These are phyloP conservation scores for Crithidia expoeki DNA, from an alignment of 208 protist genomes.

Conservation along the genomic window DNA sequence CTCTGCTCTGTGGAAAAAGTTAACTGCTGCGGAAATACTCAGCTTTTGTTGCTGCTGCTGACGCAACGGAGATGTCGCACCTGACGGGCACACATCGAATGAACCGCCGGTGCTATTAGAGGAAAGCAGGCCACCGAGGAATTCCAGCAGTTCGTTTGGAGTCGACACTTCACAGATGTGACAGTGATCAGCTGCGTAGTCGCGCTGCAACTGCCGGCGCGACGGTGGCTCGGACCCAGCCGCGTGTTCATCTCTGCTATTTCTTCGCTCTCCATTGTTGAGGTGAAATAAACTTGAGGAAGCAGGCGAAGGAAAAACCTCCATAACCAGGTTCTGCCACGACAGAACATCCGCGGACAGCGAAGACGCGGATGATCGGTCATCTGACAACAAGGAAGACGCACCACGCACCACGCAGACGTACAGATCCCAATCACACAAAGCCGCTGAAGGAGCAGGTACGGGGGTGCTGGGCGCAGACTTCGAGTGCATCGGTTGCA, in stretches of 20 bases:
- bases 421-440: constrained; percentile 36
- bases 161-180: constrained; percentile 33
- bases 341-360: constrained; percentile 3
- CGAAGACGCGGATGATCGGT: background rate
- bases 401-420: constrained; percentile 25
- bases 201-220: constrained; percentile 16
- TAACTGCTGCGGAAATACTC: no score
- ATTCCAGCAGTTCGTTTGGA: constrained; percentile 46
- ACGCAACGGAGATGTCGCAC: background rate
- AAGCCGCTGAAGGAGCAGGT: background rate
- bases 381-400: background rate
- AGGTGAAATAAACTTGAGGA: background rate
- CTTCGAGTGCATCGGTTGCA: background rate
- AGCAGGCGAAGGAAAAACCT: background rate
- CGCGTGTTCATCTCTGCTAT: background rate
- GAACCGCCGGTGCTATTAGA: background rate
- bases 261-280: background rate
- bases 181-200: constrained; percentile 32
- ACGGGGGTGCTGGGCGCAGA: background rate
- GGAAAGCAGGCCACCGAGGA: constrained; percentile 23
- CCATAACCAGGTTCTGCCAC: background rate
- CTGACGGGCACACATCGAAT: background rate
- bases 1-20: no score
- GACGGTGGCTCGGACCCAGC: background rate
- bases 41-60: no score